Evolutionary conservation across 2,329 filamentous ascomycete genomes (phyloP).

Genomic region (Malbranchea zuffiana): DNA sequence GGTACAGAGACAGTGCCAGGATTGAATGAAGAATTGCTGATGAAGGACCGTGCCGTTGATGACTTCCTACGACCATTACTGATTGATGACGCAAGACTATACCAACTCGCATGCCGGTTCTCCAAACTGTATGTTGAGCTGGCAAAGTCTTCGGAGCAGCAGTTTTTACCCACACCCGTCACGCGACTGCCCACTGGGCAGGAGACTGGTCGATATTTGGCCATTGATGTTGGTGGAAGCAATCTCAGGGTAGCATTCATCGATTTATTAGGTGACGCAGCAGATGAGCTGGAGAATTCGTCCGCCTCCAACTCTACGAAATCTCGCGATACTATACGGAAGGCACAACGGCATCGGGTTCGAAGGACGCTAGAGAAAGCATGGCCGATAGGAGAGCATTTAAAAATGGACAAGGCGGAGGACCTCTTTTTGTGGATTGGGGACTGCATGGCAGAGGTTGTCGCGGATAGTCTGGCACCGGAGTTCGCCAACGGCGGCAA

Average conservation of each 20-base stretch:
- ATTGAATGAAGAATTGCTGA: slow-evolving; percentile 19
- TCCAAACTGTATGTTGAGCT: slow-evolving; percentile 36
- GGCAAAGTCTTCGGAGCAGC: slow-evolving; percentile 35
- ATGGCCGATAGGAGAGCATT: slow-evolving; percentile 45
- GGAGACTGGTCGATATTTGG: slow-evolving; percentile 45
- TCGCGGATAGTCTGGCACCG: slow-evolving; percentile 42
- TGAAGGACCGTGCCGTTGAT: slow-evolving; percentile 28
- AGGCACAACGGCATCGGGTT: slow-evolving; percentile 38
- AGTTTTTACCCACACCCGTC: slow-evolving; percentile 39
- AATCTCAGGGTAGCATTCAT: slow-evolving; percentile 48
- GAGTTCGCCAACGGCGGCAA: slow-evolving; percentile 27
- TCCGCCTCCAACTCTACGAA: slow-evolving; percentile 20
- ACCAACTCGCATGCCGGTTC: slow-evolving; percentile 37
- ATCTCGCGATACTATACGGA: slow-evolving; percentile 35
- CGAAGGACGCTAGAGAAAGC: slow-evolving; percentile 39
- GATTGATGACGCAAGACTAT: slow-evolving; percentile 34
- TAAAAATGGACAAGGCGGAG: slow-evolving; percentile 57
- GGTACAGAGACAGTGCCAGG: background rate
- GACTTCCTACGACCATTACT: slow-evolving; percentile 32
- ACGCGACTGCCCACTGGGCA: slow-evolving; percentile 39
- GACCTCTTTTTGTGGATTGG: slow-evolving; percentile 75
- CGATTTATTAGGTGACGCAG: slow-evolving; percentile 38
- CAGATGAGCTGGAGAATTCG: slow-evolving; percentile 21
- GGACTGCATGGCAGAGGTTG: slow-evolving; percentile 61
- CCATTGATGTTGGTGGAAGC: slow-evolving; percentile 47